A percentile compares a stretch with the other conserved stretches of the same genome.
These are phyloP conservation scores for Podaxis sp. DNA, from an alignment of 768 basidiomycete species.

Conservation along the genomic window DNA sequence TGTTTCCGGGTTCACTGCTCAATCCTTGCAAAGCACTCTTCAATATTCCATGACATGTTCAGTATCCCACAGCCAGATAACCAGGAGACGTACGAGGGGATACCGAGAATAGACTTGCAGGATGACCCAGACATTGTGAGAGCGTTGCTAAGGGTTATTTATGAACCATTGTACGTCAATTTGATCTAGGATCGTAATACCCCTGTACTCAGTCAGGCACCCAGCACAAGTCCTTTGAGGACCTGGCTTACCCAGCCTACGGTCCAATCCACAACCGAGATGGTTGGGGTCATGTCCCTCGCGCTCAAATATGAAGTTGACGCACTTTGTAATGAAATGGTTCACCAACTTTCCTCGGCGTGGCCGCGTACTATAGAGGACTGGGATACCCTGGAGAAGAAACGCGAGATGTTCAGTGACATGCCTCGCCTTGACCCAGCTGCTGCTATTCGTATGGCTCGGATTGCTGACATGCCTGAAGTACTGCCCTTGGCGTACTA, in stretches of 20 bases:
- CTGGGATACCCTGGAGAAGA: slow-evolving; percentile 7
- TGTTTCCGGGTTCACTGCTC: slow-evolving; percentile 12
- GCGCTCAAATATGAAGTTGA: slow-evolving; percentile 12
- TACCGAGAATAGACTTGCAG: slow-evolving; percentile 3
- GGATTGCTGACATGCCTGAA: slow-evolving; percentile 6
- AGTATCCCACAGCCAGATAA: slow-evolving; percentile 6
- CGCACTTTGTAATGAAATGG: slow-evolving; percentile 7
- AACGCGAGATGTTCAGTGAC: slow-evolving; percentile 10
- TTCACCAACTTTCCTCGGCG: slow-evolving; percentile 3
- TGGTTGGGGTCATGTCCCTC: slow-evolving; percentile 4
- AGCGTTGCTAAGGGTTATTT: slow-evolving; percentile 4
- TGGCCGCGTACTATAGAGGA: slow-evolving; percentile 10
- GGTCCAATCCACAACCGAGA: slow-evolving; percentile 1
- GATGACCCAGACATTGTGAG: slow-evolving; percentile 5
- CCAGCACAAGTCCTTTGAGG: slow-evolving; percentile 5
- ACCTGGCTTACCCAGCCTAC: slow-evolving; percentile 7
- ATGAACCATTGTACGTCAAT: slow-evolving; percentile 6
- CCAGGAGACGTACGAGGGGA: slow-evolving; percentile 5
- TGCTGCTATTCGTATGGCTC: slow-evolving; percentile 8
- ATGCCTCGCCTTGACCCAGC: slow-evolving; percentile 5
- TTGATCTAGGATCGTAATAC: not conserved
- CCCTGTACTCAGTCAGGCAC: not conserved
- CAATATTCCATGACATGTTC: slow-evolving; percentile 12
- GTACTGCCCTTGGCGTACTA: slow-evolving; percentile 6
- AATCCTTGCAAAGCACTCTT: slow-evolving; percentile 11